These are phyloP conservation scores for Artemisia tridentata DNA, from an alignment of 129 eudicot genomes.

Conservation along the genomic window DNA sequence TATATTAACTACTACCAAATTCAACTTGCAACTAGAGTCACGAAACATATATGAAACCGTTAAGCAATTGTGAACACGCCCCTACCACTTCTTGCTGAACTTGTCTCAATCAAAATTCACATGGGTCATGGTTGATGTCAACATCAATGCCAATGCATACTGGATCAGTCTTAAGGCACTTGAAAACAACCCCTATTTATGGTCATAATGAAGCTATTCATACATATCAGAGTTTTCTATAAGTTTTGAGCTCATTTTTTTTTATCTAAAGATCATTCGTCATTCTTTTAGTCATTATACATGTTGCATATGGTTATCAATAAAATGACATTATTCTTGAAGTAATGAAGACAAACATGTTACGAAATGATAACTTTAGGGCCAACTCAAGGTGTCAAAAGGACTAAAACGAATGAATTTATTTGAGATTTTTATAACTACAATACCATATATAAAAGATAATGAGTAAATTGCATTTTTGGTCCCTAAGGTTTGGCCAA, in stretches of 20 bases:
- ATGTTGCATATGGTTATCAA: not conserved
- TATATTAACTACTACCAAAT: too few relatives aligned
- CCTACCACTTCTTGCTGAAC: not conserved
- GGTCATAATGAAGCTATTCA: not conserved
- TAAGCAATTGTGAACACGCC: too few relatives aligned
- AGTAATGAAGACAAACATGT: too few relatives aligned
- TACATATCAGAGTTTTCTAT: not conserved
- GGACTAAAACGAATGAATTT: too few relatives aligned
- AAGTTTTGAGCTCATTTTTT: not conserved
- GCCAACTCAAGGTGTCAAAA: too few relatives aligned
- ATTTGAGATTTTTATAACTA: too few relatives aligned
- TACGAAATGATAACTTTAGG: too few relatives aligned
- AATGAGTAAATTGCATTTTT: too few relatives aligned
- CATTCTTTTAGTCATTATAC: not conserved
- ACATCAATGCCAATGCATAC: constrained; percentile 12
- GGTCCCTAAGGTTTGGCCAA: too few relatives aligned
- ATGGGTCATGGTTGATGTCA: constrained; percentile 23
- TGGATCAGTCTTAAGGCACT: constrained; percentile 4
- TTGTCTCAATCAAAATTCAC: constrained; percentile 23
- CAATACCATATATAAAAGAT: too few relatives aligned
- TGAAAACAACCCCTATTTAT: not conserved
- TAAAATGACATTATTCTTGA: too few relatives aligned
- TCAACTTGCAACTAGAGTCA: too few relatives aligned
- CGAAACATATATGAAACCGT: not conserved
- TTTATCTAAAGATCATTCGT: not conserved